Evolutionary conservation across 495 filamentous ascomycete species (phyloP), one percentile per base, ranked within the genome.

Genomic region (Filosporella fistucella): DNA sequence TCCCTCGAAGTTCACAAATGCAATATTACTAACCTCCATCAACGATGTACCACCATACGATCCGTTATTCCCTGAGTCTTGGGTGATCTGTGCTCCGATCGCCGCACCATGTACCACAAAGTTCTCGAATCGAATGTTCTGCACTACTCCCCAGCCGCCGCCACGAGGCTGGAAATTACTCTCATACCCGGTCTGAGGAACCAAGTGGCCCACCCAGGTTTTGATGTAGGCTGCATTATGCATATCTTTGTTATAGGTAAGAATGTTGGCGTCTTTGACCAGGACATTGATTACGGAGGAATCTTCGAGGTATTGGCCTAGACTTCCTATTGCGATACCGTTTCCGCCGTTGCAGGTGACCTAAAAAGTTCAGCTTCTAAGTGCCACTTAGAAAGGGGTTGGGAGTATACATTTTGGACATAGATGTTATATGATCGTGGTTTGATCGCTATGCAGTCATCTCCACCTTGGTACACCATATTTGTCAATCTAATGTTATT

Each of bases 401-500:
- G 29, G 24, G 17, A 34, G 32, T 7, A 28, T 52, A 71, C 71
- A 46, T 78, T 75, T n/a, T 64, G 65, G 38, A 71, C 63, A 22
- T 63, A 60, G 28, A 81, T 60, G 45, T 77, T 72, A 56, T 77
- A 77, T 8, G 69, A 74, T 11, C 73, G 67, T 8, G 76, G 72
- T 47, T 81, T 81, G 53, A 81, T 72, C 29, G 77, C 76, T 25
- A 80, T 66, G 56, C 74, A 79, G 54, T 79, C 75, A 50, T 80
- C 76, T 29, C 76, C 75, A 14, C 76, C 77, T 63, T 78, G 76
- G 54, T 78, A 80, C n/a, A 67, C 56, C 24, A 81, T 66, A 47
- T 77, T 76, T n/a, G 62, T 72, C 23, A 81, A 61, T 17, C 57
- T 53, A 37, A 81, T 55, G 51, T 79, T 76, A 20, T 62, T 49